Evolutionary conservation across 1,284 basidiomycete species (phyloP).

Genomic region (Ceratobasidium sp.): DNA sequence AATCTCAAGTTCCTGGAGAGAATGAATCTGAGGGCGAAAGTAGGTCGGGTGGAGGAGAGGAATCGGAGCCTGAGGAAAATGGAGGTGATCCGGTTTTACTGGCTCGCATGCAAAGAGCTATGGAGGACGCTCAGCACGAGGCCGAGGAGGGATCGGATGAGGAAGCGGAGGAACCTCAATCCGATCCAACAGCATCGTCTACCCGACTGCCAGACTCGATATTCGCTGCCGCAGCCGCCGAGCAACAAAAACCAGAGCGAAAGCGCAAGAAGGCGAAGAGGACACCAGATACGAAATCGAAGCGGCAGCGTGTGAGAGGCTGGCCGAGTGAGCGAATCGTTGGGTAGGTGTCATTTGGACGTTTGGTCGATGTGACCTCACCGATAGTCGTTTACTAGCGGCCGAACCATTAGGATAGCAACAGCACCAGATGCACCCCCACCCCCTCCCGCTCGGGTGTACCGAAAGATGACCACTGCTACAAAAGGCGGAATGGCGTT

Average conservation of each 20-base stretch:
- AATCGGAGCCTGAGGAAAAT: not conserved
- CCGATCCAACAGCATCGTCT: not conserved
- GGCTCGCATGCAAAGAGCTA: constrained; percentile 6
- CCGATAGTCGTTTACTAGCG: not conserved
- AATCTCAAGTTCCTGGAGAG: too few species aligned
- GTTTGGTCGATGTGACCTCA: not conserved
- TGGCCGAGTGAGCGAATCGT: not conserved
- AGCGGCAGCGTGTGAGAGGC: constrained; percentile 4
- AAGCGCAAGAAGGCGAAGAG: not conserved
- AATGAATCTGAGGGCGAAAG: not conserved
- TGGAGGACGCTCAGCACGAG: not conserved
- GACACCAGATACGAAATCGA: not conserved
- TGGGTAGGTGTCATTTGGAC: not conserved
- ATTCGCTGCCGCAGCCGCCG: constrained; percentile 22
- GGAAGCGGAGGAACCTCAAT: not conserved
- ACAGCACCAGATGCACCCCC: constrained; percentile 4
- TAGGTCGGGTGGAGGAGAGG: not conserved
- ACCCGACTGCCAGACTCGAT: constrained; percentile 13
- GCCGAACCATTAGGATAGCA: not conserved
- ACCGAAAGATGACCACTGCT: not conserved
- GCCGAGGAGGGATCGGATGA: constrained; percentile 10
- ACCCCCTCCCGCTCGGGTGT: not conserved
- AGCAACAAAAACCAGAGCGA: not conserved
- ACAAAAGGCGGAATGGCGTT: constrained; percentile 10
- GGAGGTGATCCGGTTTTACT: not conserved